These are phyloP conservation scores for Leccinum pellstonianum DNA, from an alignment of 768 basidiomycete species.

Conservation along the genomic window DNA sequence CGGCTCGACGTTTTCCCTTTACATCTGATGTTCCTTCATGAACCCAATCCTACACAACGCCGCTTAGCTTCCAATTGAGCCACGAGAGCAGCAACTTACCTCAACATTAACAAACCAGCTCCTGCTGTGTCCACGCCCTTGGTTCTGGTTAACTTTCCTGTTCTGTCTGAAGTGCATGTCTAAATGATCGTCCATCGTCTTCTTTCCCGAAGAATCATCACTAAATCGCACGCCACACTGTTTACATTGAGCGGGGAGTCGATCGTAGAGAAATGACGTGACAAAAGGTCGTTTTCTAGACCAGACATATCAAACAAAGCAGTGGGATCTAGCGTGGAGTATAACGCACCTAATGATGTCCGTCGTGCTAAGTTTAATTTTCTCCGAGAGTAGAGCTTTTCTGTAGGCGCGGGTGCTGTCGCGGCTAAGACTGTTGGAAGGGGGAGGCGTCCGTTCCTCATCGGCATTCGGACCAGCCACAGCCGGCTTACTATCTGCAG, in stretches of 20 bases:
- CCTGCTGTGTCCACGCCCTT: constrained; percentile 81
- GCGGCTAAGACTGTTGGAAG: constrained; percentile 37
- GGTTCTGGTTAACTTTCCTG: constrained; percentile 56
- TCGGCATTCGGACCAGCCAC: constrained; percentile 41
- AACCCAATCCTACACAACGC: constrained; percentile 75
- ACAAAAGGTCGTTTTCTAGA: constrained; percentile 51
- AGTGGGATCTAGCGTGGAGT: not conserved
- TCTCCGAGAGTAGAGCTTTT: constrained; percentile 54
- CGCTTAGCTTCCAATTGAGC: constrained; percentile 13
- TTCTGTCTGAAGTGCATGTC: constrained; percentile 98
- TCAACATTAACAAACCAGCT: constrained; percentile 86
- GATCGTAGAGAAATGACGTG: constrained; percentile 67
- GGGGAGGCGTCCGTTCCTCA: constrained; percentile 32
- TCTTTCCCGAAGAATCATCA: constrained; percentile 69
- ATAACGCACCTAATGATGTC: constrained; percentile 68
- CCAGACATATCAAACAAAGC: constrained; percentile 21
- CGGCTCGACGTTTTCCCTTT: constrained; percentile 69
- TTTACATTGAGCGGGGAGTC: constrained; percentile 81
- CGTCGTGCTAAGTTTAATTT: constrained; percentile 60
- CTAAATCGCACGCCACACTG: constrained; percentile 91
- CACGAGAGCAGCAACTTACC: constrained; percentile 39
- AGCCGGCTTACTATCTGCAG: constrained; percentile 50
- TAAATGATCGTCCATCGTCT: constrained; percentile 80
- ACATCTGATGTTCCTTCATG: constrained; percentile 57
- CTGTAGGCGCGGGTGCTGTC: constrained; percentile 60